Evolutionary conservation across 139 green algal species (phyloP), one percentile per base, ranked within the genome.

Genomic region (Closterium sp.): DNA sequence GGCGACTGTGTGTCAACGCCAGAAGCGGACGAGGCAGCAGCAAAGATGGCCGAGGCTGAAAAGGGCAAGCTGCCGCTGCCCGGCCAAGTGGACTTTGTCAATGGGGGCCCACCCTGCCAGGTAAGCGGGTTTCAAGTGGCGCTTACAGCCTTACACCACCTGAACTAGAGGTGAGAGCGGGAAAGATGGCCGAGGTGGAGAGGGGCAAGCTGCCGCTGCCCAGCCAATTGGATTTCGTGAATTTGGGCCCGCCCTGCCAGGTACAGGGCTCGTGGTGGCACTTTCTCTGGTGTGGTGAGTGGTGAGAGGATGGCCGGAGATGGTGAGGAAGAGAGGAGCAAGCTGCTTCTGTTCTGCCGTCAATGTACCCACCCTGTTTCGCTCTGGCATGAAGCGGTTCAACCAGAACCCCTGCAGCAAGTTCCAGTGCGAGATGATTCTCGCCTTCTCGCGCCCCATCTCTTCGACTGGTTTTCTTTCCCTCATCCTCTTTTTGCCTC

Each of bases 371-470:
- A n/a, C n/a, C n/a, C n/a, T n/a, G n/a, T n/a, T n/a, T n/a, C n/a
- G n/a, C n/a, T n/a, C n/a, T n/a, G n/a, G n/a, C n/a, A n/a, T n/a
- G n/a, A n/a, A n/a, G n/a, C n/a, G n/a, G n/a, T n/a, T n/a, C n/a
- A n/a, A n/a, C n/a, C n/a, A n/a, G 96, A 95, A 97, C 95, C 97
- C 97, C 93, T 99, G 98, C 97, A 97, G 94, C 87, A 97, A 98
- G 94, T 96, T 98, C 90, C 98, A 99, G 96, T 99, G 99, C 97
- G 96, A 94, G 91, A 99, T 99, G 97, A n/a, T n/a, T n/a, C n/a
- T n/a, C n/a, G 97, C 97, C 89, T 45, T 99, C 96, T 94, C 97
- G 10, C 99, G 97, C 94, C 95, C 11, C 5, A n/a, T n/a, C n/a
- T n/a, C 99, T n/a, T n/a, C n/a, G n/a, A n/a, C n/a, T n/a, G n/a